phyloP scores from a whole-genome alignment of 2,329 filamentous ascomycete genomes.

The Aspergillus sp. region DNA sequence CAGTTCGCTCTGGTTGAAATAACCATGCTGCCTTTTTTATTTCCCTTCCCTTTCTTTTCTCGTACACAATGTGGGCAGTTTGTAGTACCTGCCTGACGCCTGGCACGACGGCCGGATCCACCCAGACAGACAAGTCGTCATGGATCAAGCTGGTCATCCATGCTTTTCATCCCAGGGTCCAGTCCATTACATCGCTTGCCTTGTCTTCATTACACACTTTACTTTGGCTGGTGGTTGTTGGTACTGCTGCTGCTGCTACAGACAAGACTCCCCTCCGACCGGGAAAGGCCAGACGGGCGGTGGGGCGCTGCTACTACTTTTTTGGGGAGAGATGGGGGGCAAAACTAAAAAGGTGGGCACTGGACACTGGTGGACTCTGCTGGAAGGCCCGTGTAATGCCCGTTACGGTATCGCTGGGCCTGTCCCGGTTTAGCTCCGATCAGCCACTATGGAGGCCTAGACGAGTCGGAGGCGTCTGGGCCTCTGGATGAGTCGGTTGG shows the following conservation, averaged over 20 bases:
- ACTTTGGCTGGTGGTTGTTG: background rate
- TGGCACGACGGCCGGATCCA: too few relatives aligned
- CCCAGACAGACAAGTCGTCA: background rate
- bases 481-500: background rate
- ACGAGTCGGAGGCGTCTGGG: slow-evolving; percentile 19
- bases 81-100: too few relatives aligned
- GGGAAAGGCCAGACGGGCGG: background rate
- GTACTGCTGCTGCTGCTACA: too few relatives aligned
- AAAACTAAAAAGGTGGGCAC: slow-evolving; percentile 8
- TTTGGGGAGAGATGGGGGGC: background rate
- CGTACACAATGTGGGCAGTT: too few relatives aligned
- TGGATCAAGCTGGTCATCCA: background rate
- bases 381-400: slow-evolving; percentile 22
- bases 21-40: background rate
- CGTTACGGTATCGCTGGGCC: slow-evolving; percentile 18
- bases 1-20: background rate
- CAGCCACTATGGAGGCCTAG: slow-evolving; percentile 27
- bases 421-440: slow-evolving; percentile 18
- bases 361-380: slow-evolving; percentile 6
- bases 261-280: background rate
- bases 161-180: background rate
- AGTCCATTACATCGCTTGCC: too few relatives aligned
- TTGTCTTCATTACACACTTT: background rate
- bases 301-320: background rate
- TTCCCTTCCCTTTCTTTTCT: too few relatives aligned